phyloP scores from a whole-genome alignment of 192 early-diverging fungal genomes.

The Linnemannia hyalina region DNA sequence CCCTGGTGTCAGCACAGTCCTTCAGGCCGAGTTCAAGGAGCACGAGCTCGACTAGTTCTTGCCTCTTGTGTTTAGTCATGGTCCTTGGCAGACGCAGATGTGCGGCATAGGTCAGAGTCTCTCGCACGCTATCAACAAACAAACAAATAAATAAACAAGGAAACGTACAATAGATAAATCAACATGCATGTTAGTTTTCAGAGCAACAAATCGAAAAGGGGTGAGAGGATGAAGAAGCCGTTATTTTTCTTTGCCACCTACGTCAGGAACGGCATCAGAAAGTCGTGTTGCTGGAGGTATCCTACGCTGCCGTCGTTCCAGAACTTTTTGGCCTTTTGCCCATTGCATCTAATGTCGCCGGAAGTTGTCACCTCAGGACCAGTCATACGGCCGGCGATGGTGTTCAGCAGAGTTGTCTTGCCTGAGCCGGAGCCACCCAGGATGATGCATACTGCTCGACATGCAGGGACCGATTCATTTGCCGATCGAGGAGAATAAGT shows the following conservation, averaged over 20 bases:
- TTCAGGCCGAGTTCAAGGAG: slow-evolving; percentile 73
- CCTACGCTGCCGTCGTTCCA: slow-evolving; percentile 57
- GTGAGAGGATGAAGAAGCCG: background rate
- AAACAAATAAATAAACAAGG: background rate
- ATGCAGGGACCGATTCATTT: slow-evolving; percentile 9
- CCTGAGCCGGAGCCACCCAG: slow-evolving; percentile 88
- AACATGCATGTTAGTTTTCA: background rate
- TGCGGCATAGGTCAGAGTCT: slow-evolving; percentile 81
- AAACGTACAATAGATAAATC: background rate
- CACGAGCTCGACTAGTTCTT: slow-evolving; percentile 69
- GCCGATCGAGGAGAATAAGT: background rate
- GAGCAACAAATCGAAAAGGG: background rate
- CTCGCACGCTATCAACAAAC: slow-evolving; percentile 74
- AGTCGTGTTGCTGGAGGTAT: slow-evolving; percentile 55
- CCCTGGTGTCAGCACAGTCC: slow-evolving; percentile 76
- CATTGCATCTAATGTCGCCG: slow-evolving; percentile 65
- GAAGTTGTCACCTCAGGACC: slow-evolving; percentile 60
- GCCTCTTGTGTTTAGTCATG: slow-evolving; percentile 54
- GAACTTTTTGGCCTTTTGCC: slow-evolving; percentile 51
- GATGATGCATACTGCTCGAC: slow-evolving; percentile 75
- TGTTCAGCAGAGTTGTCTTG: slow-evolving; percentile 83
- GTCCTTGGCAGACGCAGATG: slow-evolving; percentile 59
- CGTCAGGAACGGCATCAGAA: slow-evolving; percentile 56
- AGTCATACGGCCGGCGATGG: slow-evolving; percentile 74
- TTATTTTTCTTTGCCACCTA: slow-evolving; percentile 11